Conservation (phyloP, 2,329 filamentous ascomycete species). For the Pseudogymnoascus sp. region DNA sequence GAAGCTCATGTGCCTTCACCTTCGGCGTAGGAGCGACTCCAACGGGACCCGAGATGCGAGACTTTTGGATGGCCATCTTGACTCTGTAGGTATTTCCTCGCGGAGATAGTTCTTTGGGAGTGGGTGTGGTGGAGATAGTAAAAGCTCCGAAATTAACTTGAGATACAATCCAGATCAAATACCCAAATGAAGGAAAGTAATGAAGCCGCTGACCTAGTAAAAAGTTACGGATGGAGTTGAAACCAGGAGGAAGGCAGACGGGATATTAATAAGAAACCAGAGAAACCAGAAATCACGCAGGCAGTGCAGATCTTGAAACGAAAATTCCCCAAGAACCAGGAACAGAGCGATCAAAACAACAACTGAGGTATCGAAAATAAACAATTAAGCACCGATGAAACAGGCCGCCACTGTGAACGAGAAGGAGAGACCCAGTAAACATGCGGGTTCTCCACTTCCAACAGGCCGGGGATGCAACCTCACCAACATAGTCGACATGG, state of each 20-base stretch:
- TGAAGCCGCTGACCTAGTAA: not conserved
- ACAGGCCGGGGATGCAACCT: not conserved
- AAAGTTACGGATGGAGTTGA: not conserved
- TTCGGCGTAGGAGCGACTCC: constrained; percentile 52
- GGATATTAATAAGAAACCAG: not conserved
- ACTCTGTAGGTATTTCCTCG: not conserved
- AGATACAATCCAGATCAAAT: constrained; percentile 1
- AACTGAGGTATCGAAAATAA: not conserved
- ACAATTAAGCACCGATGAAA: constrained; percentile 6
- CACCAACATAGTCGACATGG: not conserved
- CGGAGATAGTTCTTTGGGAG: not conserved
- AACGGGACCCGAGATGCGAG: constrained; percentile 53
- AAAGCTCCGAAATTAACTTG: not conserved
- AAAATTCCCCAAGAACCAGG: constrained; percentile 1
- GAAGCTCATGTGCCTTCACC: constrained; percentile 50
- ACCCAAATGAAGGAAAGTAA: constrained; percentile 6
- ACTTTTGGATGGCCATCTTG: constrained; percentile 35
- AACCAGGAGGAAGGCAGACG: not conserved
- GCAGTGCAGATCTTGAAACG: not conserved
- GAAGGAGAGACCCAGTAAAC: not conserved
- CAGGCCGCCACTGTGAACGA: not conserved
- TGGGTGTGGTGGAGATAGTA: not conserved
- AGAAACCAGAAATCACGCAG: not conserved
- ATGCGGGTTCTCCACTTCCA: not conserved
- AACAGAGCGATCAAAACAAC: not conserved